Percentiles rank a stretch among this genome's conserved stretches.
These are phyloP conservation scores for Hortiboletus flavorubellus DNA, from an alignment of 768 basidiomycete species.

Conservation along the genomic window DNA sequence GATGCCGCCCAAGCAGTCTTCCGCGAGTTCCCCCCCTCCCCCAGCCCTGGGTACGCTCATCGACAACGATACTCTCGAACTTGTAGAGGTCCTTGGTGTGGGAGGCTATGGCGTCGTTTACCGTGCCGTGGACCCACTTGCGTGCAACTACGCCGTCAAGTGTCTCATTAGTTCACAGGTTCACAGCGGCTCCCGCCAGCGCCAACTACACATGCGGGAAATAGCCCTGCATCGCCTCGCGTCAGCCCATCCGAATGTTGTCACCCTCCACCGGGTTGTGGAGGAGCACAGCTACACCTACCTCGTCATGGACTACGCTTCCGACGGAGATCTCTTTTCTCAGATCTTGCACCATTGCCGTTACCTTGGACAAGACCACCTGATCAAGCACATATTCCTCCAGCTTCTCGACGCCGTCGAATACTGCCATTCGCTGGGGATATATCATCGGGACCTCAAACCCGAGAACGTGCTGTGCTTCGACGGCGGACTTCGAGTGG, in stretches of 20 bases:
- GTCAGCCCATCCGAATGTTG: conserved; percentile 74
- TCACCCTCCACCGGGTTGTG: conserved; percentile 85
- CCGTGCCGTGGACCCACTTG: conserved; percentile 65
- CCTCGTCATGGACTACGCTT: conserved; percentile 91
- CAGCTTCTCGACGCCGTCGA: conserved; percentile 93
- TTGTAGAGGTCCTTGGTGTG: conserved; percentile 83
- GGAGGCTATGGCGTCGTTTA: conserved; percentile 97
- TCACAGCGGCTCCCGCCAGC: conserved; percentile 48
- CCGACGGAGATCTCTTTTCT: conserved; percentile 87
- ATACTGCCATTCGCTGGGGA: conserved; percentile 86
- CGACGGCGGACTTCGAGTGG: conserved; percentile 69
- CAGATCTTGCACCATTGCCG: conserved; percentile 75
- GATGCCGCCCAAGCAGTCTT: conserved; percentile 33
- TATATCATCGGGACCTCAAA: conserved; percentile 97
- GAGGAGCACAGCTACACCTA: conserved; percentile 80
- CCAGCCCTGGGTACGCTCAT: conserved; percentile 71
- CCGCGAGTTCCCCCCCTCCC: conserved; percentile 43
- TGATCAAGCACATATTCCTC: conserved; percentile 88
- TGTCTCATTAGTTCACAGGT: conserved; percentile 64
- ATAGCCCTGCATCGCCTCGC: conserved; percentile 76
- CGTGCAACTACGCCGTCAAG: conserved; percentile 82
- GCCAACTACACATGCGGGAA: conserved; percentile 83
- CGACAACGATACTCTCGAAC: conserved; percentile 77
- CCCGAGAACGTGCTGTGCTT: conserved; percentile 94
- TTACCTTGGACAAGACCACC: conserved; percentile 78